phyloP scores from a whole-genome alignment of 1,284 basidiomycete genomes.

The Leccinum pachyderme region DNA sequence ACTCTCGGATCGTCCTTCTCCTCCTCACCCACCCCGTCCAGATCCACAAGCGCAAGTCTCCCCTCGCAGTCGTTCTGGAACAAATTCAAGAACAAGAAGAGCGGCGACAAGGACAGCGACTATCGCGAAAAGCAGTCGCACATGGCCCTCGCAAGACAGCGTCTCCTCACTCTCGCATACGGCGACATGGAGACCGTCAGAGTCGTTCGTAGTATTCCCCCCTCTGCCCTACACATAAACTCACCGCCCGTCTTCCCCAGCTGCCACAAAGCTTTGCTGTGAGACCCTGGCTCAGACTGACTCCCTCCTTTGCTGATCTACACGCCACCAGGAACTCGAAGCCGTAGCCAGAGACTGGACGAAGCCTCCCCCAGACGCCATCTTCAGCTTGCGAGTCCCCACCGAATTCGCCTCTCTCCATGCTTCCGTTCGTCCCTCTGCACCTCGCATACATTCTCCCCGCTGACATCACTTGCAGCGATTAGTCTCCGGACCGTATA shows the following conservation, averaged over 20 bases:
- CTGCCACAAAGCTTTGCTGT: slow-evolving; percentile 64
- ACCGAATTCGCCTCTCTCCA: slow-evolving; percentile 80
- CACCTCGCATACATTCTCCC: background rate
- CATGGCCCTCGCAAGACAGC: slow-evolving; percentile 65
- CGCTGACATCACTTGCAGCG: slow-evolving; percentile 45
- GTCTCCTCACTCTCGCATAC: slow-evolving; percentile 76
- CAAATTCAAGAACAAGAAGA: slow-evolving; percentile 62
- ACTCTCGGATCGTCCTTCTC: slow-evolving; percentile 17
- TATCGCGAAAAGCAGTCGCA: slow-evolving; percentile 49
- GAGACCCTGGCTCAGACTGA: slow-evolving; percentile 20
- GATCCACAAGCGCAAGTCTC: slow-evolving; percentile 63
- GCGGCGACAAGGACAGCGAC: slow-evolving; percentile 52
- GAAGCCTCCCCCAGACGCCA: slow-evolving; percentile 73
- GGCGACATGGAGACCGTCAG: slow-evolving; percentile 81
- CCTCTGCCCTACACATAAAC: slow-evolving; percentile 3
- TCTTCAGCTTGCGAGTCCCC: slow-evolving; percentile 71
- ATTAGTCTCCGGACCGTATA: slow-evolving; percentile 71
- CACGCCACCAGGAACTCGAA: slow-evolving; percentile 63
- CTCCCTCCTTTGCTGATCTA: slow-evolving; percentile 1
- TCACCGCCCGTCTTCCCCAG: slow-evolving; percentile 34
- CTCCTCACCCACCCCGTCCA: slow-evolving; percentile 33
- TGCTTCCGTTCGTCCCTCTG: slow-evolving; percentile 57
- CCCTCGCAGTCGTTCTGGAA: slow-evolving; percentile 64
- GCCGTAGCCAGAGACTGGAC: slow-evolving; percentile 77
- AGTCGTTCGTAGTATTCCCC: slow-evolving; percentile 46